Base-by-base conservation (phyloP, 2,329 filamentous ascomycete genomes). In the Intubia oerlemansii region DNA sequence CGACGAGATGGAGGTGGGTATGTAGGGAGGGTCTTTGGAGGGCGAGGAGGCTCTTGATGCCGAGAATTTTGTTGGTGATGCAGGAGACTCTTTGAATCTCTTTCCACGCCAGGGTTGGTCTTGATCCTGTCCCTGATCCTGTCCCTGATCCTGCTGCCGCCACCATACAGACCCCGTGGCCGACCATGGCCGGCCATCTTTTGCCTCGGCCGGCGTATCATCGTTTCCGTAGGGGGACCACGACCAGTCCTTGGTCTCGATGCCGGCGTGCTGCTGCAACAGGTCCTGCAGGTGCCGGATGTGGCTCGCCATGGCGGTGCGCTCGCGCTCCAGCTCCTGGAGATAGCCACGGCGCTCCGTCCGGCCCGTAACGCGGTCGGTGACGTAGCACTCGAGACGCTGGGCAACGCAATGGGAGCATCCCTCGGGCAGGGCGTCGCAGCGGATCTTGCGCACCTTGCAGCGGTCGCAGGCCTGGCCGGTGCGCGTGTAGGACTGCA, bases 381-480 rank as follows among this genome's bases (percentile, higher is more conserved):
- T 91, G 30, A 82, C 82, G 51, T 67, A 73, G 52, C 81, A 91
- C 43, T 78, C 66, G 41, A 76, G 67, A 37, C 68, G 70, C 45
- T 78, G 76, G 48, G 75, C 70, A 40, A 67, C 55, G 53, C 81
- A 91, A 41, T 79, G 75, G 36, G 77, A 79, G 52, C 81, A 91
- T 36, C 79, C 81, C 39, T 78, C 73, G 18, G 75, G 68, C 23
- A 76, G 59, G 30, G 71, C 74, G 54, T 90, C 81, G 57, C 81
- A 90, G 44, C 78, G 69, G 42, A 90, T 90, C 52, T 91, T 91
- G 40, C 81, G 69, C 49, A 79, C 75, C 63, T 85, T 88, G 61
- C 81, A 90, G 32, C 81, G 63, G 51, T 90, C 80, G 58, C 80
- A 90, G 18, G 80, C 80, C 52, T 90, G 80, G 8, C 80, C 80